Percentiles rank a stretch among this genome's conserved stretches.
Conservation (phyloP, 345 rosid species). For the Eucalyptus curtisii region DNA sequence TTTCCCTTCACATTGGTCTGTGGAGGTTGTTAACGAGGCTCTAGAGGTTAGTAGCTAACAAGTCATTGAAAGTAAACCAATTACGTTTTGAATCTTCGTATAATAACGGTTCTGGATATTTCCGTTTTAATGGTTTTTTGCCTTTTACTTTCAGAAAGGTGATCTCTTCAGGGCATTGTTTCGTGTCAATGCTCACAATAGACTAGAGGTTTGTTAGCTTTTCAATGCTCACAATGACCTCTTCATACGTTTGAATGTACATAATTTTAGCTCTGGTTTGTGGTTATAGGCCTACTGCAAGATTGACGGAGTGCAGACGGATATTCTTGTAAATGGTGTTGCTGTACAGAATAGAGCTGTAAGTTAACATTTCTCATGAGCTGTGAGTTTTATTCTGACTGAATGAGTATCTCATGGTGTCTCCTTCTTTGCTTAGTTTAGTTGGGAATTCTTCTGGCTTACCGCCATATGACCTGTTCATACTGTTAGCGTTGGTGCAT, state of each 20-base stretch:
- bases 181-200: conserved; percentile 81
- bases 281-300: conserved; percentile 78
- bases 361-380: conserved; percentile 14
- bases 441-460: neutral
- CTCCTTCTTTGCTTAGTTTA: neutral
- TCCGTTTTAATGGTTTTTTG: neutral
- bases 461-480: neutral
- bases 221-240: neutral
- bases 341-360: conserved; percentile 86
- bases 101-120: neutral
- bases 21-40: conserved; percentile 39
- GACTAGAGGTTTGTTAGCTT: conserved; percentile 49
- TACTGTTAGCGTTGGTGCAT: neutral
- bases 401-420: neutral
- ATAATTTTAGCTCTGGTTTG: neutral
- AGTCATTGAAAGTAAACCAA: neutral
- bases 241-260: neutral
- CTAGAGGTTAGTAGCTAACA: conserved; percentile 47
- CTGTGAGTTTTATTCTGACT: neutral
- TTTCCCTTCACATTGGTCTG: conserved; percentile 52
- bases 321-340: conserved; percentile 63
- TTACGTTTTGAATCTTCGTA: neutral
- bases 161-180: conserved; percentile 59
- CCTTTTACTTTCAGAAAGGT: conserved; percentile 37
- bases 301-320: conserved; percentile 76